phyloP scores from a whole-genome alignment of 345 rosid species.

The Eucalyptus lansdowneana region DNA sequence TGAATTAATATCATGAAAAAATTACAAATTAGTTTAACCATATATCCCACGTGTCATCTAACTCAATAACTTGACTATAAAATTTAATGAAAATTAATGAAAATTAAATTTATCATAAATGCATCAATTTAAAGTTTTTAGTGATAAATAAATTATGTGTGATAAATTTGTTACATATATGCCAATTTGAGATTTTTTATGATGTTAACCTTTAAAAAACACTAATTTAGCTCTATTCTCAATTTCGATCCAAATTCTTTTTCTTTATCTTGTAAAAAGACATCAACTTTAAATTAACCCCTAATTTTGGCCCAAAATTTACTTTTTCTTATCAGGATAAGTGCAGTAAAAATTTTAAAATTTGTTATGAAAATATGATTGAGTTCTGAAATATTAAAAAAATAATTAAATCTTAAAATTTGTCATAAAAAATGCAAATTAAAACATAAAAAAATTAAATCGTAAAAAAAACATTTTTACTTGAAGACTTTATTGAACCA shows the following conservation, averaged over 20 bases:
- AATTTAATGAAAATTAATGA: rapidly evolving
- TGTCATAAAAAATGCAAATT: rapidly evolving
- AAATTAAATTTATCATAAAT: rapidly evolving
- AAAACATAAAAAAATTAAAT: too few species aligned
- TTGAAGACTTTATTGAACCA: too few species aligned
- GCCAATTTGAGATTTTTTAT: rapidly evolving
- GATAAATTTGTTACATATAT: rapidly evolving
- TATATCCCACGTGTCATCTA: rapidly evolving
- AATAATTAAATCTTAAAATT: rapidly evolving
- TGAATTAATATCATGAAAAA: too few species aligned
- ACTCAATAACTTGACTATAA: rapidly evolving
- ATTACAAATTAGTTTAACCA: background rate
- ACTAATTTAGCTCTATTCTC: rapidly evolving
- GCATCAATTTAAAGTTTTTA: rapidly evolving
- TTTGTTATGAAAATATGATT: rapidly evolving
- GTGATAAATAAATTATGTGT: rapidly evolving
- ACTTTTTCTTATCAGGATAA: rapidly evolving
- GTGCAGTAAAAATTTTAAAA: rapidly evolving
- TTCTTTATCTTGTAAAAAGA: background rate
- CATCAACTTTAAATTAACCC: rapidly evolving
- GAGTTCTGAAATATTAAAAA: rapidly evolving
- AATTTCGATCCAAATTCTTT: background rate
- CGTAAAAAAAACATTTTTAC: rapidly evolving
- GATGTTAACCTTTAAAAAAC: background rate
- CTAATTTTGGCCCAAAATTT: background rate